These are phyloP conservation scores for Aquilaria yunnanensis DNA, from an alignment of 345 rosid species.

Conservation along the genomic window DNA sequence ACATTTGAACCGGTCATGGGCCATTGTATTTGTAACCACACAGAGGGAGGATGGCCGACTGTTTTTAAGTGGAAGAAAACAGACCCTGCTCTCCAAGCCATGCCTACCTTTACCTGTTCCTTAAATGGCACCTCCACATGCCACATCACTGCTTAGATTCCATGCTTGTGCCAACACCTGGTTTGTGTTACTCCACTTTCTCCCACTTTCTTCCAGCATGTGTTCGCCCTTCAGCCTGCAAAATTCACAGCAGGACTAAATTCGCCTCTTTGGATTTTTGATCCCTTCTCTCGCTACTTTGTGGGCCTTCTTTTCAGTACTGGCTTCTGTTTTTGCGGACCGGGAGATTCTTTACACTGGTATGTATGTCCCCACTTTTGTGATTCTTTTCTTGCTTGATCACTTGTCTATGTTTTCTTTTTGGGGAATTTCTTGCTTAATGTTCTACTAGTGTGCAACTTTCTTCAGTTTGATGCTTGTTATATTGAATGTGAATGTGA, in stretches of 20 bases:
- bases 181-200: neutral
- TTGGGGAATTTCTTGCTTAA: no score
- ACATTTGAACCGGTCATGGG: constrained; percentile 20
- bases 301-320: no score
- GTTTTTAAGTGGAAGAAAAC: neutral
- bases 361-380: no score
- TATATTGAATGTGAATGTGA: no score
- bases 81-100: constrained; percentile 1
- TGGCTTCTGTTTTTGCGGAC: no score
- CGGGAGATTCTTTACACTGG: no score
- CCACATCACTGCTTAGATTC: constrained; percentile 14
- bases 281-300: neutral
- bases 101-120: constrained; percentile 10
- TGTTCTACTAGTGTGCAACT: no score
- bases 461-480: no score
- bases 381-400: no score
- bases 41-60: constrained; percentile 10
- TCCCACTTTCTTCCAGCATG: neutral
- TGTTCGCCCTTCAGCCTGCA: neutral
- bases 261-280: neutral
- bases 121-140: constrained; percentile 8
- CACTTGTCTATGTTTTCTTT: no score
- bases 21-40: constrained; percentile 33
- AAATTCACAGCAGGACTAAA: no score
- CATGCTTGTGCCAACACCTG: neutral